Conservation (phyloP, 2,329 filamentous ascomycete species). For the Nothophaeocryptopus gaeumannii region DNA sequence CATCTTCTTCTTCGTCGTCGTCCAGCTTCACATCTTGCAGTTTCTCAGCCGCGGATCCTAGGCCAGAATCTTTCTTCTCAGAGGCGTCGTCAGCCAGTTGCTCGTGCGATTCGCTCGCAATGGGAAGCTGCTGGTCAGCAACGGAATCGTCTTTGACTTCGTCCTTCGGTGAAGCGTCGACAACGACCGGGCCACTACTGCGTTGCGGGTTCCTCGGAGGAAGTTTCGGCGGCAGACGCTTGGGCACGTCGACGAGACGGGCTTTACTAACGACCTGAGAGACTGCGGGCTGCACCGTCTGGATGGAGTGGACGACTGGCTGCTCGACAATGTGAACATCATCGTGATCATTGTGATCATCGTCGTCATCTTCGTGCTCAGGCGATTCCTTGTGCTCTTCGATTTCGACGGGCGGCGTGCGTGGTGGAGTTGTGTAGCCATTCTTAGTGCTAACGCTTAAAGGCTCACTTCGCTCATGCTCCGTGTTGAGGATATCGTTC, state of each 20-base stretch:
- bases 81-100: neutral
- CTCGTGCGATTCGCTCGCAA: no score
- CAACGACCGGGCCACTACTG: constrained; percentile 34
- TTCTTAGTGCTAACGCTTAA: constrained; percentile 21
- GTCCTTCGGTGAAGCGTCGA: constrained; percentile 28
- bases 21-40: constrained; percentile 20
- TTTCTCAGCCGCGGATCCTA: constrained; percentile 8
- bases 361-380: constrained; percentile 47
- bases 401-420: constrained; percentile 26
- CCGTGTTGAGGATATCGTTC: constrained; percentile 25
- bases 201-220: constrained; percentile 71
- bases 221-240: constrained; percentile 72
- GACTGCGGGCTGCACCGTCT: constrained; percentile 56
- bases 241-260: constrained; percentile 79
- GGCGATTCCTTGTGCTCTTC: constrained; percentile 1
- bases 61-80: neutral
- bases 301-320: constrained; percentile 59
- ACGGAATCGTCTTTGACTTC: neutral
- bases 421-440: constrained; percentile 34
- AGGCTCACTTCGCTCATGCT: constrained; percentile 6
- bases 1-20: neutral
- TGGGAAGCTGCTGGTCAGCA: no score
- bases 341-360: constrained; percentile 39
- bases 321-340: constrained; percentile 49
- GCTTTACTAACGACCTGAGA: constrained; percentile 58